phyloP scores from a whole-genome alignment of 345 rosid species.

The Abelmoschus esculentus region DNA sequence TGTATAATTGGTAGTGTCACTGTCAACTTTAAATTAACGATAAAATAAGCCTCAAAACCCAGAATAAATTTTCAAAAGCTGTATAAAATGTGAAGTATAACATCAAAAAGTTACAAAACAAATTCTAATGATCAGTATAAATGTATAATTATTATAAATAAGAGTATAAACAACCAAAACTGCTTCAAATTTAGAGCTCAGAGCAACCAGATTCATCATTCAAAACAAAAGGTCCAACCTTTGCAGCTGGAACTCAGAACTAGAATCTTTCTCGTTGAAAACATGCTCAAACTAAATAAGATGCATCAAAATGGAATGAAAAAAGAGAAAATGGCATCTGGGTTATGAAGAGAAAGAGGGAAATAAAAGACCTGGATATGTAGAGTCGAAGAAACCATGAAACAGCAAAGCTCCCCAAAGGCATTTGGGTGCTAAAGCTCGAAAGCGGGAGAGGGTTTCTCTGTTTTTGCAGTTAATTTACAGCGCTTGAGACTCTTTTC shows the following conservation, averaged over 20 bases:
- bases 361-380: conserved; percentile 10
- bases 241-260: neutral
- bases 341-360: neutral
- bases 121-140: neutral
- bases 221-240: too few relatives aligned
- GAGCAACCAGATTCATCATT: too few relatives aligned
- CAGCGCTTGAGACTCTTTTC: neutral
- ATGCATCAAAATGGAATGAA: neutral
- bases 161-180: too few relatives aligned
- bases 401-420: conserved; percentile 1
- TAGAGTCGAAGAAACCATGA: conserved; percentile 9
- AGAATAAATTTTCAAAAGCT: neutral
- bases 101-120: neutral
- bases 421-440: conserved; percentile 6
- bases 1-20: neutral
- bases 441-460: neutral
- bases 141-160: too few relatives aligned
- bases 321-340: neutral
- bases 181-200: too few relatives aligned
- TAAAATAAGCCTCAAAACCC: neutral
- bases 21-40: neutral
- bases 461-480: neutral
- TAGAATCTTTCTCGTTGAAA: neutral
- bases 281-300: neutral
- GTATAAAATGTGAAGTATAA: neutral